Base-by-base conservation (phyloP, 73 alveolate species). In the Uronychia setigera region DNA sequence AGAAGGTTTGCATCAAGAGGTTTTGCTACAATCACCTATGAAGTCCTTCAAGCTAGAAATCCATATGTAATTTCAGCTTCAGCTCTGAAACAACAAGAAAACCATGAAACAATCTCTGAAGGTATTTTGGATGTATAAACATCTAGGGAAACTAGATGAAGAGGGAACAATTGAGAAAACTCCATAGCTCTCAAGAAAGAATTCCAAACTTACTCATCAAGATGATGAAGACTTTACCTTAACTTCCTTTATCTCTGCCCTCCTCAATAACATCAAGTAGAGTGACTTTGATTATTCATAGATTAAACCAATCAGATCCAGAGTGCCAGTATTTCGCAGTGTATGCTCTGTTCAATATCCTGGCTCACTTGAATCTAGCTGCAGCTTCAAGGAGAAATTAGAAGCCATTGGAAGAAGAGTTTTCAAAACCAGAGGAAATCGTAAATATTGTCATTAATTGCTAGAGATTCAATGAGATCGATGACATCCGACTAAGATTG, bases 1-100 rank as follows among this genome's bases (percentile, higher is more conserved):
- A 88, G 85, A 80, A 88, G 81, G 75, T 77, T 88, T 0, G 91
- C 94, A 32, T 74, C 91, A 0, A 82, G 94, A 78, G 91, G 91
- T 1, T 78, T 88, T 78, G 78, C 94, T 0, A 58, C 89, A 25
- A 77, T 81, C 25, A 76, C 88, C 31, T 77, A 60, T 58, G 35
- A 83, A 25, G 33, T 88, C 19, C n/a, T 88, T 25, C 31, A 34
- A 1, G 57, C 29, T n/a, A 34, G 83, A 60, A 88, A 88, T 58
- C 94, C 94, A 1, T 29, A 34, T 9, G 35, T 81, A 11, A 60
- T 58, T 31, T 34, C 88, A 11, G 57, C 34, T 58, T 76, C 80
- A 31, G 31, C 74, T 29, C 76, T 33, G 9, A 9, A 19, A 31
- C 11, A 25, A 59, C 79, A 1, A 67, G 32, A 67, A 28, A 81